A percentile compares a stretch with the other conserved stretches of the same genome.
phyloP scores from a whole-genome alignment of 495 filamentous ascomycete species.

The Aspergillus haitiensis region DNA sequence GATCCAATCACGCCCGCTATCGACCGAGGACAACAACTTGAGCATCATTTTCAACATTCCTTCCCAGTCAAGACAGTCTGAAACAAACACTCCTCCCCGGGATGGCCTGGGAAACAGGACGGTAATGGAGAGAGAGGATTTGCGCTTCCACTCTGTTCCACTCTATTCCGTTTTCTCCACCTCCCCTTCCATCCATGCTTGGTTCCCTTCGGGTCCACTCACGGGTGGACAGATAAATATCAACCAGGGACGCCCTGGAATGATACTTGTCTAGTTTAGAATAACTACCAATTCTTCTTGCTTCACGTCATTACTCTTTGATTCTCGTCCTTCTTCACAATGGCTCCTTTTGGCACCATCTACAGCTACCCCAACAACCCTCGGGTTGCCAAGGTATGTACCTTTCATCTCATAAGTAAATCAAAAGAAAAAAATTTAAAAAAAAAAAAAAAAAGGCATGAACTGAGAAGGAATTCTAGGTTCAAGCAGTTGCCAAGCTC shows the following conservation, averaged over 20 bases:
- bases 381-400: conserved; percentile 51
- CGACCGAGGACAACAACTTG: too few relatives aligned
- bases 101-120: too few relatives aligned
- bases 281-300: too few relatives aligned
- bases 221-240: not conserved
- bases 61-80: too few relatives aligned
- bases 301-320: not conserved
- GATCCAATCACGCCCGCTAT: too few relatives aligned
- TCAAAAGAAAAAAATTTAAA: not conserved
- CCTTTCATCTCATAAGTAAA: not conserved
- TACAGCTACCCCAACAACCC: conserved; percentile 48
- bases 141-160: conserved; percentile 7
- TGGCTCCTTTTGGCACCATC: conserved; percentile 57
- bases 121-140: too few relatives aligned
- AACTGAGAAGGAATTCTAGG: conserved; percentile 30
- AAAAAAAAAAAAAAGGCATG: conserved; percentile 3
- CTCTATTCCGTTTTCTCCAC: not conserved
- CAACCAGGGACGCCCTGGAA: not conserved
- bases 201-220: too few relatives aligned
- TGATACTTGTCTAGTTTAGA: too few relatives aligned
- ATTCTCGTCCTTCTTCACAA: conserved; percentile 23
- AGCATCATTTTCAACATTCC: too few relatives aligned
- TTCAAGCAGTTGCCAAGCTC: conserved; percentile 52
- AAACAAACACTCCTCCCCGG: too few relatives aligned
- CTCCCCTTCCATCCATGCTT: not conserved